Percentiles rank a stretch among this genome's conserved stretches.
Evolutionary conservation across 2,329 filamentous ascomycete species (phyloP).

Genomic region (Colletotrichum truncatum): DNA sequence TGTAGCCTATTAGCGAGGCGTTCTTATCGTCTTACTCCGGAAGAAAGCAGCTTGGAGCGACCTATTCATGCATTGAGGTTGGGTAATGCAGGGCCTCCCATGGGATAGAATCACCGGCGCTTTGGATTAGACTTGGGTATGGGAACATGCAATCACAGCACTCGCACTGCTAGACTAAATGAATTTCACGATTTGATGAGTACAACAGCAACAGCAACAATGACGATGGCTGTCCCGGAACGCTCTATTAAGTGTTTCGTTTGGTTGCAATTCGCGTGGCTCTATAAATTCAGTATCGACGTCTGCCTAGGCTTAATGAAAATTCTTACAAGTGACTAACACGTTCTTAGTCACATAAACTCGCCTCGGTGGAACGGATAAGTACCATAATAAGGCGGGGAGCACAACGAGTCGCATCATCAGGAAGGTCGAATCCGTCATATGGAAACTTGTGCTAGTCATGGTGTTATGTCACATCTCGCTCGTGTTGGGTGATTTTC

Average conservation of each 20-base stretch:
- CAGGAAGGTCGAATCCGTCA: too few relatives aligned
- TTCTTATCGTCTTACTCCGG: background rate
- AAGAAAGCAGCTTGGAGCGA: background rate
- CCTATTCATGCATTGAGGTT: background rate
- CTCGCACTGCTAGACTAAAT: constrained; percentile 18
- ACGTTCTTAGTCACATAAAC: too few relatives aligned
- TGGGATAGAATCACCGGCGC: background rate
- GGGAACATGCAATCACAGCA: background rate
- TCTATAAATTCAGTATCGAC: too few relatives aligned
- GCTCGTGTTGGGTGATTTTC: too few relatives aligned
- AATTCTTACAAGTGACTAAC: too few relatives aligned
- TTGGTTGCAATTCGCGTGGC: background rate
- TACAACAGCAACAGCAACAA: background rate
- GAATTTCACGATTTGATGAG: constrained; percentile 29
- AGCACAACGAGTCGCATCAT: too few relatives aligned
- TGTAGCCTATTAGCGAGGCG: too few relatives aligned
- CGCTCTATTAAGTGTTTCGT: background rate
- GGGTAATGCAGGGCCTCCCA: background rate
- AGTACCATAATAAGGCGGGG: too few relatives aligned
- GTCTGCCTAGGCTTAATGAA: too few relatives aligned
- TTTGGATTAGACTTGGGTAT: background rate
- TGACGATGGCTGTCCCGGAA: background rate
- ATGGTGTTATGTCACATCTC: too few relatives aligned
- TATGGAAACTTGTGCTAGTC: too few relatives aligned
- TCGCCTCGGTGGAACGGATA: too few relatives aligned